Conservation (phyloP, 2,329 filamentous ascomycete species). For the Neoarthrinium moseri region DNA sequence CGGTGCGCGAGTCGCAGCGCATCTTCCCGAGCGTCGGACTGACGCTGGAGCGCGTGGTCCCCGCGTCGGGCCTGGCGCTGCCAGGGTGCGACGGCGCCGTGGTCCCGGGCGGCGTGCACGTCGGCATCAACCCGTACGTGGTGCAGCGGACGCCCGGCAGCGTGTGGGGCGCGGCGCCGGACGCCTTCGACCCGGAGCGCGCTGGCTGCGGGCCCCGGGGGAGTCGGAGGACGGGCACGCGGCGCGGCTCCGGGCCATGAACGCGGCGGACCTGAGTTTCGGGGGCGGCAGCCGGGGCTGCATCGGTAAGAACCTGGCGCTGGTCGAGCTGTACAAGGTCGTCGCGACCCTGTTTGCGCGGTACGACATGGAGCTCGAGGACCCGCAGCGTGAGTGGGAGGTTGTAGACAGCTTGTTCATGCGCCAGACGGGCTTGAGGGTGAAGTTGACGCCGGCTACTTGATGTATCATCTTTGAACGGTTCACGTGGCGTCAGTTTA, state of each 20-base stretch:
- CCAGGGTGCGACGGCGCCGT: slow-evolving; percentile 36
- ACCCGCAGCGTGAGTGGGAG: background rate
- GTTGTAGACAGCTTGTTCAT: background rate
- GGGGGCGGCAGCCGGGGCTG: slow-evolving; percentile 9
- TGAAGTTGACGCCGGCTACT: no score
- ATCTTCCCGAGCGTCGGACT: slow-evolving; percentile 47
- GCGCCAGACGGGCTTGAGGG: background rate
- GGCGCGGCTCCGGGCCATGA: slow-evolving; percentile 48
- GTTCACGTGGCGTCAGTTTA: no score
- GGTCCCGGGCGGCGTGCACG: slow-evolving; percentile 16
- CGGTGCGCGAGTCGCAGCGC: slow-evolving; percentile 50
- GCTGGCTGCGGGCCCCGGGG: background rate
- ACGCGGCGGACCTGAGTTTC: slow-evolving; percentile 21
- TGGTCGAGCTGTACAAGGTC: slow-evolving; percentile 27
- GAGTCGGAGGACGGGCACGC: slow-evolving; percentile 31
- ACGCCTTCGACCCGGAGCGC: slow-evolving; percentile 6
- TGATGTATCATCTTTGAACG: no score
- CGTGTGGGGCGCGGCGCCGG: slow-evolving; percentile 12
- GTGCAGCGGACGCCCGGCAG: slow-evolving; percentile 13
- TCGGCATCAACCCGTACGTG: background rate
- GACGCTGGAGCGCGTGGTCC: slow-evolving; percentile 50
- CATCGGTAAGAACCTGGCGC: slow-evolving; percentile 19
- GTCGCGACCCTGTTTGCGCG: slow-evolving; percentile 33
- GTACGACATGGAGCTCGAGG: slow-evolving; percentile 25
- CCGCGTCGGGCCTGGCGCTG: slow-evolving; percentile 34